phyloP scores from a whole-genome alignment of 352 stramenopile species.

The Phytophthora crassamura region DNA sequence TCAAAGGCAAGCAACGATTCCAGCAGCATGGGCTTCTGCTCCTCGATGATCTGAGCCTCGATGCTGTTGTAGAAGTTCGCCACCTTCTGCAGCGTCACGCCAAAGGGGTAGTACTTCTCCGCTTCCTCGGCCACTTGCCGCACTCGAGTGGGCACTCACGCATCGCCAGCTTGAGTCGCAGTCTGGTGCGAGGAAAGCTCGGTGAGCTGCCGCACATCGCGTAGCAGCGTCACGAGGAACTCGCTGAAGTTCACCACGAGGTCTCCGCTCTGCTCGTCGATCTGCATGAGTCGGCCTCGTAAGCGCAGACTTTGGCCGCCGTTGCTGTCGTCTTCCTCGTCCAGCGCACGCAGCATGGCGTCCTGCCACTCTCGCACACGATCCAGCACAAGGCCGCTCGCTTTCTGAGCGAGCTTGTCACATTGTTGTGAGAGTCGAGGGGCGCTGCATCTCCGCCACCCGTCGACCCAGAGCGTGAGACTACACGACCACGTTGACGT shows the following conservation, averaged over 20 bases:
- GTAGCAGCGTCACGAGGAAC: too few species aligned
- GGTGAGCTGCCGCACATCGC: slow-evolving; percentile 90
- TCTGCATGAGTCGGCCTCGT: too few species aligned
- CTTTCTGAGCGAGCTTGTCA: slow-evolving; percentile 58
- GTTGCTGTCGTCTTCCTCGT: too few species aligned
- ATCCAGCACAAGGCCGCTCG: slow-evolving; percentile 74
- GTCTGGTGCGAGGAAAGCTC: slow-evolving; percentile 79
- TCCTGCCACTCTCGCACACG: too few species aligned
- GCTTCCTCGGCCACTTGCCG: slow-evolving; percentile 82
- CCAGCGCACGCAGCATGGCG: too few species aligned
- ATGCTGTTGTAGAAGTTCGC: slow-evolving; percentile 98
- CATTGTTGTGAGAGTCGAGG: slow-evolving; percentile 57
- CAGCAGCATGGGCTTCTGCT: slow-evolving; percentile 95
- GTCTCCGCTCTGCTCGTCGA: too few species aligned
- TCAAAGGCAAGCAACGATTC: slow-evolving; percentile 94
- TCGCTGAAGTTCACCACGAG: too few species aligned
- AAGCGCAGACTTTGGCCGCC: too few species aligned
- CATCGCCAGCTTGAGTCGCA: slow-evolving; percentile 36
- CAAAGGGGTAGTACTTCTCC: slow-evolving; percentile 95
- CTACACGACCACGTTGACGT: slow-evolving; percentile 89
- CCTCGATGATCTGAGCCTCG: slow-evolving; percentile 93
- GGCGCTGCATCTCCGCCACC: slow-evolving; percentile 57
- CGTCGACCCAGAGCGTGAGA: too few species aligned
- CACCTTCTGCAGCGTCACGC: slow-evolving; percentile 95
- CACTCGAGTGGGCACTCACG: slow-evolving; percentile 75